Percentiles rank a stretch among this genome's conserved stretches.
These are phyloP conservation scores for Seiridium cupressi DNA, from an alignment of 2,329 filamentous ascomycete genomes.

Conservation along the genomic window DNA sequence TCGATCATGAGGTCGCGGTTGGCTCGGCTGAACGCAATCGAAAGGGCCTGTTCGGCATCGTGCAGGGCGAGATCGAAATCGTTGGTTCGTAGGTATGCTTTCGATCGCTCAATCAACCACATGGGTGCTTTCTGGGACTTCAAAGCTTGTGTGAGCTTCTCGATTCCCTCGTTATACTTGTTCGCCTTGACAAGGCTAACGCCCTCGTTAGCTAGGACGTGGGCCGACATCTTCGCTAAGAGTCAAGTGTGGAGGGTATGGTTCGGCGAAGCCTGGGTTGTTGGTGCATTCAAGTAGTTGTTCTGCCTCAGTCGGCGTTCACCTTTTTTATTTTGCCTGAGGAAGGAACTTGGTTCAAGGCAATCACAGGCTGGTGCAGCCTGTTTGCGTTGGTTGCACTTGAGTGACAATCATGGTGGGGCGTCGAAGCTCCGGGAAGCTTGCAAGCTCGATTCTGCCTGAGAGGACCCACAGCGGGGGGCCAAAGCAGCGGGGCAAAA, in stretches of 20 bases:
- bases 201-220: constrained; percentile 54
- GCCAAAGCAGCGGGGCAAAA: neutral
- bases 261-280: too few relatives aligned
- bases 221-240: constrained; percentile 37
- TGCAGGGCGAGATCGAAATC: constrained; percentile 63
- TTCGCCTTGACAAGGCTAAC: constrained; percentile 61
- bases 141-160: constrained; percentile 66
- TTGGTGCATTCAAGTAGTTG: too few relatives aligned
- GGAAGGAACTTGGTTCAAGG: too few relatives aligned
- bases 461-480: neutral
- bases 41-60: constrained; percentile 67
- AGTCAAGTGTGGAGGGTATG: neutral
- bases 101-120: constrained; percentile 82
- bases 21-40: constrained; percentile 62
- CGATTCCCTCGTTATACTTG: constrained; percentile 67
- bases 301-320: too few relatives aligned
- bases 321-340: too few relatives aligned
- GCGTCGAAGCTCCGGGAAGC: constrained; percentile 5
- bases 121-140: constrained; percentile 64
- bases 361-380: too few relatives aligned
- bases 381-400: neutral
- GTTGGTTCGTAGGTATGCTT: constrained; percentile 67
- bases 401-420: neutral
- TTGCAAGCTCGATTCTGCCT: neutral
- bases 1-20: constrained; percentile 74